Conservation (phyloP, 345 rosid species). For the Populus alba region DNA sequence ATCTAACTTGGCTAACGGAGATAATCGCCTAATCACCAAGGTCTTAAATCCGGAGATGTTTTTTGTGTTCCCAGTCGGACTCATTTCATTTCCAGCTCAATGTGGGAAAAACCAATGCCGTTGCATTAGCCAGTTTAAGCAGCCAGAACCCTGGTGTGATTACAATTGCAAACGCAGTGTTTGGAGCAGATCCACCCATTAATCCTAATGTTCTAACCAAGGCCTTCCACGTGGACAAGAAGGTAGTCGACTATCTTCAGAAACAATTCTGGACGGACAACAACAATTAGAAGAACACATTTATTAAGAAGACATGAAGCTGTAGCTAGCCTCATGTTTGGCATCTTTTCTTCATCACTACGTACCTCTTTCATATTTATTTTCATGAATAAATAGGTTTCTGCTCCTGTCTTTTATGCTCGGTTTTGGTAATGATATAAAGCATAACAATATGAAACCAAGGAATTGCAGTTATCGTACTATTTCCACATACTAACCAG, state of each 20-base stretch:
- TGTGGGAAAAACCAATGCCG: not conserved
- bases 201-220: not conserved
- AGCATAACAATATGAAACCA: no score
- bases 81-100: constrained; percentile 8
- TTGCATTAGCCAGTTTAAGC: not conserved
- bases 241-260: not conserved
- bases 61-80: constrained; percentile 11
- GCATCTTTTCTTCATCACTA: no score
- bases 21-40: constrained; percentile 10
- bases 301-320: no score
- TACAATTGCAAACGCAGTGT: not conserved
- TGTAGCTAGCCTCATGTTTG: no score
- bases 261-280: not conserved
- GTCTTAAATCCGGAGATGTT: constrained; percentile 5
- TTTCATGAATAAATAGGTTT: no score
- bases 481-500: no score
- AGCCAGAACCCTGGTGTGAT: constrained; percentile 18
- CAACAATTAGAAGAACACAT: not conserved
- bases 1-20: not conserved
- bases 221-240: not conserved
- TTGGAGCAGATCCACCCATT: not conserved
- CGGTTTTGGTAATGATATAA: no score
- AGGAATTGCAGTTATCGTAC: no score
- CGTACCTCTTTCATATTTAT: no score
- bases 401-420: no score